These are phyloP conservation scores for Kodamaea nitidulidarum DNA, from an alignment of 805 yeast genomes.

Conservation along the genomic window DNA sequence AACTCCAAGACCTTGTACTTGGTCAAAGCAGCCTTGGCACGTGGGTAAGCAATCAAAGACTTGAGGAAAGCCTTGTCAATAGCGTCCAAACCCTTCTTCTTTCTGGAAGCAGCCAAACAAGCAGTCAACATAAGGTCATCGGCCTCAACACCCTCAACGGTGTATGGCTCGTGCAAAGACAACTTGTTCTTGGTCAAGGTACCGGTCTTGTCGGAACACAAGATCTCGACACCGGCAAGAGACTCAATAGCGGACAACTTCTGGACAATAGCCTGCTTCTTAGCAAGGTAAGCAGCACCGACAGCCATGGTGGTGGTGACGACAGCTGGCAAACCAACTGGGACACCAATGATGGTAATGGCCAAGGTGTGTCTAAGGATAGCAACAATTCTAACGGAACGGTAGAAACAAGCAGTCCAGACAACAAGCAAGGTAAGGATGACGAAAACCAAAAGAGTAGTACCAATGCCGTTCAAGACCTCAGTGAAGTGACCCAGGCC, in stretches of 20 bases:
- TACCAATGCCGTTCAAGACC: conserved; percentile 96
- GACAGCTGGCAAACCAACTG: conserved; percentile 98
- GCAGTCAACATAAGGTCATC: conserved; percentile 97
- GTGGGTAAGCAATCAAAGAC: conserved; percentile 81
- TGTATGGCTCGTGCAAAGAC: conserved; percentile 94
- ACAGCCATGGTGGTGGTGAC: conserved; percentile 99
- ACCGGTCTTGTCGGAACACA: conserved; percentile 98
- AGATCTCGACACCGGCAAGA: conserved; percentile 94
- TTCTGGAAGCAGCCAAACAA: conserved; percentile 95
- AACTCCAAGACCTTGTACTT: conserved; percentile 93
- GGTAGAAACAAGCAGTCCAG: conserved; percentile 93
- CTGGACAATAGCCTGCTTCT: conserved; percentile 96
- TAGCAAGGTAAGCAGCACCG: conserved; percentile 98
- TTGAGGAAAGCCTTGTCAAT: conserved; percentile 95
- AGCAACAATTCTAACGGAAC: conserved; percentile 80
- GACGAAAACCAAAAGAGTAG: conserved; percentile 82
- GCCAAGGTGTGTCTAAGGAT: conserved; percentile 91
- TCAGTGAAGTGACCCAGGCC: conserved; percentile 96
- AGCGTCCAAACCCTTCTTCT: conserved; percentile 97
- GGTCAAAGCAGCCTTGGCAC: conserved; percentile 87
- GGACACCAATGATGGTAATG: conserved; percentile 95
- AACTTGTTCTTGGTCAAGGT: conserved; percentile 96
- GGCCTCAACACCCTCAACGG: conserved; percentile 94
- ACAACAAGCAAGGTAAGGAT: conserved; percentile 81
- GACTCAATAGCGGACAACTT: conserved; percentile 96